phyloP scores from a whole-genome alignment of 768 basidiomycete genomes.

The Cubamyces sp. region DNA sequence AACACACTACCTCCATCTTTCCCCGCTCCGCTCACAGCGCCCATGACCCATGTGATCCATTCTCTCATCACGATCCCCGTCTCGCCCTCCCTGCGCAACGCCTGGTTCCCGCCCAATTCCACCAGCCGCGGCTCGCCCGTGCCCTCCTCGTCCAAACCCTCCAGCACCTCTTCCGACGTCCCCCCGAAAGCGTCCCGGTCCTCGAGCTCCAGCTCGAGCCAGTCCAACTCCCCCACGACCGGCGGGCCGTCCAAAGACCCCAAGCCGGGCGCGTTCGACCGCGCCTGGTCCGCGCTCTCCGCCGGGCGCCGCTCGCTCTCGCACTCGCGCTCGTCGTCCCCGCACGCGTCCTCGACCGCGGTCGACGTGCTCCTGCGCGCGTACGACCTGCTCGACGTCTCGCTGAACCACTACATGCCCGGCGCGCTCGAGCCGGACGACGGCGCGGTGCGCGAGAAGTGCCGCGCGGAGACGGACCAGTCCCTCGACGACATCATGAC shows the following conservation, averaged over 20 bases:
- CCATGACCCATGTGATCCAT: constrained; percentile 82
- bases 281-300: constrained; percentile 58
- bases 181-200: constrained; percentile 33
- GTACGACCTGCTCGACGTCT: constrained; percentile 67
- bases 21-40: constrained; percentile 66
- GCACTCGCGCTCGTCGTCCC: constrained; percentile 38
- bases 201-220: constrained; percentile 21
- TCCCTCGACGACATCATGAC: constrained; percentile 77
- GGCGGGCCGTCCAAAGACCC: constrained; percentile 32
- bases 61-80: constrained; percentile 80
- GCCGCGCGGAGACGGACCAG: constrained; percentile 54
- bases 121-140: constrained; percentile 36
- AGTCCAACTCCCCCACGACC: constrained; percentile 23
- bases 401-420: constrained; percentile 66
- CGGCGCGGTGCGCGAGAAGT: constrained; percentile 54
- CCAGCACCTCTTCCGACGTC: constrained; percentile 41
- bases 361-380: constrained; percentile 64
- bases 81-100: constrained; percentile 50
- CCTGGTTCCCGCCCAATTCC: constrained; percentile 61
- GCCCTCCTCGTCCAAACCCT: constrained; percentile 35
- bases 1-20: constrained; percentile 64
- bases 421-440: constrained; percentile 68
- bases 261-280: constrained; percentile 48
- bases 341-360: constrained; percentile 48
- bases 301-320: constrained; percentile 51